A percentile compares a stretch with the other conserved stretches of the same genome.
phyloP scores from a whole-genome alignment of 2,329 filamentous ascomycete species.

The Fusarium poae region DNA sequence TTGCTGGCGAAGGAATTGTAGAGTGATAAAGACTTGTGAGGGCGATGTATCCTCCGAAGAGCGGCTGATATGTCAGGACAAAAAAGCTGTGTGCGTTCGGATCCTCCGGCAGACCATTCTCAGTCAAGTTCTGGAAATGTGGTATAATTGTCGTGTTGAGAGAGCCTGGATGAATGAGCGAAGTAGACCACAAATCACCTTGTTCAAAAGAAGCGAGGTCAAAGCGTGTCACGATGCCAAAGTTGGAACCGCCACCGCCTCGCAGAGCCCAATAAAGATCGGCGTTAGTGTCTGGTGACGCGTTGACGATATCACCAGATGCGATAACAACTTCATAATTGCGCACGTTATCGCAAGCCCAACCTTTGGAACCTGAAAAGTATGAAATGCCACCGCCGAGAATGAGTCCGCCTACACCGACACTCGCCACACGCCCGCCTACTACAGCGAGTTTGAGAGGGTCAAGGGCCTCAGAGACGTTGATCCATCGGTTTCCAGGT shows the following conservation, averaged over 20 bases:
- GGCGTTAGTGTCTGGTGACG: background rate
- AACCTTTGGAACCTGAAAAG: conserved; percentile 55
- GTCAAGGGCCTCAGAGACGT: conserved; percentile 17
- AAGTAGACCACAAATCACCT: conserved; percentile 49
- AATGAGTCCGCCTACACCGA: conserved; percentile 50
- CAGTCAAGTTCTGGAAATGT: conserved; percentile 31
- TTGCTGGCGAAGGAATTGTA: background rate
- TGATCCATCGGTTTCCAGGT: conserved; percentile 26
- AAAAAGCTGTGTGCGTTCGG: background rate
- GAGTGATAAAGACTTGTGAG: conserved; percentile 6
- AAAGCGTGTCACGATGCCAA: conserved; percentile 46
- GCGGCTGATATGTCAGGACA: background rate
- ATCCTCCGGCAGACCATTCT: background rate
- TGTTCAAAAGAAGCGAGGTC: conserved; percentile 49
- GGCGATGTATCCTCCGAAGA: background rate
- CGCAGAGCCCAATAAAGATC: conserved; percentile 31
- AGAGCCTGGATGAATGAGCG: conserved; percentile 1
- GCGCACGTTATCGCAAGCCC: conserved; percentile 61
- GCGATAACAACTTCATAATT: conserved; percentile 63
- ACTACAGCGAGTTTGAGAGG: conserved; percentile 18
- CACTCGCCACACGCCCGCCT: conserved; percentile 46
- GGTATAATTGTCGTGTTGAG: conserved; percentile 27
- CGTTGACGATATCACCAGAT: conserved; percentile 57
- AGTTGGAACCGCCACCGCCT: conserved; percentile 26
- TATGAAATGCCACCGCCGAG: conserved; percentile 59